Evolutionary conservation across 2,329 filamentous ascomycete species (phyloP).

Genomic region (Sporothrix curviconia): DNA sequence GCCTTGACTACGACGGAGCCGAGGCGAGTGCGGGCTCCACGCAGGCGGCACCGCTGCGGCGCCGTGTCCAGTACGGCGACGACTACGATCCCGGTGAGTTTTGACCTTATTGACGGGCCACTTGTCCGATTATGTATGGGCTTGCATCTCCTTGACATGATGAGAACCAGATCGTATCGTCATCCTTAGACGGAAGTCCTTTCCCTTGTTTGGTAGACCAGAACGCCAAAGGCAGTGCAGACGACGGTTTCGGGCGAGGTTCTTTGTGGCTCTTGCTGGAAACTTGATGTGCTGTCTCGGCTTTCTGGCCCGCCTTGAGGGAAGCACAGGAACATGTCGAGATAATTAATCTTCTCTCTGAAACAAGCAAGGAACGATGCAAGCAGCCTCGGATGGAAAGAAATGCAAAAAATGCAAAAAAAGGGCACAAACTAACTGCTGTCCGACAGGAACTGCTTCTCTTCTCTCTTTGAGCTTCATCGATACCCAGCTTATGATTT

Average conservation of each 20-base stretch:
- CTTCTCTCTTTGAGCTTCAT: no score
- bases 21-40: slow-evolving; percentile 21
- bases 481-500: no score
- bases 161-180: slow-evolving; percentile 81
- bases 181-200: slow-evolving; percentile 86
- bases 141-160: slow-evolving; percentile 46
- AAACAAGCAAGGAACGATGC: slow-evolving; percentile 18
- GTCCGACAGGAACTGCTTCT: no score
- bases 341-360: slow-evolving; percentile 47
- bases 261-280: no score
- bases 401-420: no score
- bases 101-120: no score
- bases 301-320: slow-evolving; percentile 19
- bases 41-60: slow-evolving; percentile 32
- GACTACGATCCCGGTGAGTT: slow-evolving; percentile 16
- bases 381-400: not conserved
- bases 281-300: slow-evolving; percentile 19
- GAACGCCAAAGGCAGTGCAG: no score
- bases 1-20: slow-evolving; percentile 52
- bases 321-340: slow-evolving; percentile 31
- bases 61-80: slow-evolving; percentile 43
- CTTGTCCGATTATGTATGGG: no score
- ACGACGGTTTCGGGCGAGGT: no score
- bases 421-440: not conserved
- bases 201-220: not conserved